phyloP scores from a whole-genome alignment of 2,329 filamentous ascomycete genomes.

The Thelonectria olida region DNA sequence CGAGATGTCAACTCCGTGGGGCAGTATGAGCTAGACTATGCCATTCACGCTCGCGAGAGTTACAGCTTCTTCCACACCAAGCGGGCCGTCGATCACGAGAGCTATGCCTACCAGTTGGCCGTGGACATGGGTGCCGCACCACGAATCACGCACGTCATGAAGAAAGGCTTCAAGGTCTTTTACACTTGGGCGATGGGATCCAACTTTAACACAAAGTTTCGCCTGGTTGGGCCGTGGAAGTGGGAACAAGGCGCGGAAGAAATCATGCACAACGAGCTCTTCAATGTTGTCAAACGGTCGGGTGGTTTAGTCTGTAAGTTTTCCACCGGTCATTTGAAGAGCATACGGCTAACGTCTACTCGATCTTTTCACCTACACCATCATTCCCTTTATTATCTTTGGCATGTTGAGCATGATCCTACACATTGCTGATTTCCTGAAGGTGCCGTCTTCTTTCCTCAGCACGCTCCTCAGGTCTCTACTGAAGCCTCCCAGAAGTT shows the following conservation, averaged over 20 bases:
- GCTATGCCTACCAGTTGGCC: constrained; percentile 60
- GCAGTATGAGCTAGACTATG: constrained; percentile 52
- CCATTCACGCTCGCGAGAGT: constrained; percentile 45
- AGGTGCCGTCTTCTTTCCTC: constrained; percentile 13
- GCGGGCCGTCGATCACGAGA: constrained; percentile 58
- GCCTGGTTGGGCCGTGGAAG: constrained; percentile 55
- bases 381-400: constrained; percentile 49
- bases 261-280: constrained; percentile 55
- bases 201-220: constrained; percentile 61
- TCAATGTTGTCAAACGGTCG: constrained; percentile 46
- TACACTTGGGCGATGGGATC: constrained; percentile 58
- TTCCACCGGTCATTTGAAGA: accelerated
- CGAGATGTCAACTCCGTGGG: constrained; percentile 38
- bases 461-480: no score
- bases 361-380: constrained; percentile 49
- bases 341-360: constrained; percentile 16
- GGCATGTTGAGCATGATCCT: constrained; percentile 44
- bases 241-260: constrained; percentile 45
- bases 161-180: constrained; percentile 48
- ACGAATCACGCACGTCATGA: constrained; percentile 45
- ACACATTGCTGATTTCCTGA: constrained; percentile 23
- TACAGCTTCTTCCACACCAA: constrained; percentile 48
- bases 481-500: background rate
- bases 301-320: constrained; percentile 50
- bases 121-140: constrained; percentile 57